These are phyloP conservation scores for Sutorius australiensis DNA, from an alignment of 768 basidiomycete genomes.

Conservation along the genomic window DNA sequence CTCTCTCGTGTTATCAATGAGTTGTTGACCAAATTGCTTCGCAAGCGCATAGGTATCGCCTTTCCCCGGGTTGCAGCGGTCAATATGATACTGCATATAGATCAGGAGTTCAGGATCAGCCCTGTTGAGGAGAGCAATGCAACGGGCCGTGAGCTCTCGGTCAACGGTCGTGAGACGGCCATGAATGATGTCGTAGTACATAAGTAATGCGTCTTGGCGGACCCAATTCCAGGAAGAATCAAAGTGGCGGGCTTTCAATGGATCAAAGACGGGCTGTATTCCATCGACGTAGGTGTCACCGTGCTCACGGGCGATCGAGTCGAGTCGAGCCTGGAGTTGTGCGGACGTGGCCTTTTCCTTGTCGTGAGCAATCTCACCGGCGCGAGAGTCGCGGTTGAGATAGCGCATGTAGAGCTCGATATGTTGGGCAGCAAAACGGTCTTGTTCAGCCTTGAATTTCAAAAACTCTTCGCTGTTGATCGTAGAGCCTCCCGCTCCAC, in stretches of 20 bases:
- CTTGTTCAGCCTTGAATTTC: slow-evolving; percentile 92
- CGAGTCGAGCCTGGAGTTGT: slow-evolving; percentile 79
- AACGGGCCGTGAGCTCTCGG: slow-evolving; percentile 94
- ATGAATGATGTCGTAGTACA: slow-evolving; percentile 99
- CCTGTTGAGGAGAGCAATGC: slow-evolving; percentile 96
- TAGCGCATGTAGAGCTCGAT: slow-evolving; percentile 97
- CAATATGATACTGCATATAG: slow-evolving; percentile 96
- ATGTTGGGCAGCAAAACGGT: slow-evolving; percentile 88
- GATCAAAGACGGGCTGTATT: slow-evolving; percentile 91
- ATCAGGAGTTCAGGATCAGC: slow-evolving; percentile 88
- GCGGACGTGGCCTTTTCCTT: slow-evolving; percentile 71
- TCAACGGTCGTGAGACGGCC: slow-evolving; percentile 92
- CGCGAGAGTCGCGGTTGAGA: slow-evolving; percentile 87
- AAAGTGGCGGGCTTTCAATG: slow-evolving; percentile 95
- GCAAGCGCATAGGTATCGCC: slow-evolving; percentile 94
- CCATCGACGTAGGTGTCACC: slow-evolving; percentile 93
- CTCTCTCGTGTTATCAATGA: slow-evolving; percentile 90
- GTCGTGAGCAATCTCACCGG: slow-evolving; percentile 87
- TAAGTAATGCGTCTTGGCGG: slow-evolving; percentile 90
- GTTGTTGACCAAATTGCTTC: slow-evolving; percentile 93
- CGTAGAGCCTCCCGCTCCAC: slow-evolving; percentile 67
- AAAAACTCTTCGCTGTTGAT: slow-evolving; percentile 99
- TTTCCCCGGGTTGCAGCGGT: slow-evolving; percentile 71
- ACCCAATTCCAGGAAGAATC: slow-evolving; percentile 99
- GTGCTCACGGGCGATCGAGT: slow-evolving; percentile 86